Conservation (phyloP, 768 basidiomycete genomes). For the Lactarius quietus region DNA sequence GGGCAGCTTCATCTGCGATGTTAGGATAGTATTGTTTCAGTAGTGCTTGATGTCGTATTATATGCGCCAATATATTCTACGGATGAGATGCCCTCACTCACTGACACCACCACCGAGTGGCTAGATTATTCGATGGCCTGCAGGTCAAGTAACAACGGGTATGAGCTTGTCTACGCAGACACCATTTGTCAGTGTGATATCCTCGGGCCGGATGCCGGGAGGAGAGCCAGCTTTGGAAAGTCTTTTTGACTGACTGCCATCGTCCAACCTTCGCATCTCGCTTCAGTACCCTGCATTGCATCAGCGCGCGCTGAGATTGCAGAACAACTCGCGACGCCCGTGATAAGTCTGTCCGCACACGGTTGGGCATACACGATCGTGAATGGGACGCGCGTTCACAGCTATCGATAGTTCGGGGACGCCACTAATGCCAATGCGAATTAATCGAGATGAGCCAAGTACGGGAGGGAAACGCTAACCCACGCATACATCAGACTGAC, state of each 20-base stretch:
- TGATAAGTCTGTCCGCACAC: not conserved
- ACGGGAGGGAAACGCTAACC: too few species aligned
- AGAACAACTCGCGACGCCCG: constrained; percentile 12
- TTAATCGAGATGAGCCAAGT: too few species aligned
- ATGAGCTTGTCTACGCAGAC: too few species aligned
- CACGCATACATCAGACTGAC: too few species aligned
- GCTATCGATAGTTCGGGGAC: not conserved
- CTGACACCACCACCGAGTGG: too few species aligned
- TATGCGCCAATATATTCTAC: not conserved
- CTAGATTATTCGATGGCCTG: too few species aligned
- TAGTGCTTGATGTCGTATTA: not conserved
- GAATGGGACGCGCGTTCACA: not conserved
- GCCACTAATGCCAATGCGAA: too few species aligned
- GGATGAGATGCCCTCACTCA: too few species aligned
- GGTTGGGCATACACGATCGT: not conserved
- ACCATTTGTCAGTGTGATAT: too few species aligned
- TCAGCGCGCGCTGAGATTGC: constrained; percentile 5
- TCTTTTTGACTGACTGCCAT: too few species aligned
- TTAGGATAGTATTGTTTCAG: not conserved
- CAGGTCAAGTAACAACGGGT: too few species aligned
- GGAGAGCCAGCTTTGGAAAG: not conserved
- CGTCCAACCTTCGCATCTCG: not conserved
- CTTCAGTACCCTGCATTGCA: constrained; percentile 7
- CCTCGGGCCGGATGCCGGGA: constrained; percentile 11
- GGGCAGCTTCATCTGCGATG: not conserved